phyloP scores from a whole-genome alignment of 2,329 filamentous ascomycete genomes.

The Endocalyx cinctus region DNA sequence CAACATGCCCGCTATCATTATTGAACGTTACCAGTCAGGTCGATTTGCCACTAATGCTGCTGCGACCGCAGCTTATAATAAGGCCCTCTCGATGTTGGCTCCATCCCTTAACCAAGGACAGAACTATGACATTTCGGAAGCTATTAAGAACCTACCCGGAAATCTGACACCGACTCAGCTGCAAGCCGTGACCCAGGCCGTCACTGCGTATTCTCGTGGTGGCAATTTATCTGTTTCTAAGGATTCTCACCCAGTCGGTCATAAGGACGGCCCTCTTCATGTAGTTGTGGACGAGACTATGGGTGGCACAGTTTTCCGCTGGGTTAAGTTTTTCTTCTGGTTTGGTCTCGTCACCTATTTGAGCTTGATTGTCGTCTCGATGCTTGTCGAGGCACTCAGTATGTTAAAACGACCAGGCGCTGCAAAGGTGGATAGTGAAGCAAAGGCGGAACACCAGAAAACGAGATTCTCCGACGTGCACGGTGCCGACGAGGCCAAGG shows the following conservation, averaged over 20 bases:
- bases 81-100: conserved; percentile 55
- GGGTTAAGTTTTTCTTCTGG: conserved; percentile 79
- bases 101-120: conserved; percentile 25
- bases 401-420: conserved; percentile 74
- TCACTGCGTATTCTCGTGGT: conserved; percentile 67
- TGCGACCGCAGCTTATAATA: conserved; percentile 74
- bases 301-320: conserved; percentile 76
- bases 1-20: conserved; percentile 88
- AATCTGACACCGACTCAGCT: conserved; percentile 57
- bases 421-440: conserved; percentile 70
- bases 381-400: conserved; percentile 77
- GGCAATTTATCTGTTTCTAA: conserved; percentile 57
- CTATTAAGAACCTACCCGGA: conserved; percentile 30
- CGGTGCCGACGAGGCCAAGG: conserved; percentile 96
- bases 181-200: conserved; percentile 76
- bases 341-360: conserved; percentile 79
- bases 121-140: conserved; percentile 16
- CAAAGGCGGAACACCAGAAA: conserved; percentile 87
- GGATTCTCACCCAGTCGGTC: conserved; percentile 54
- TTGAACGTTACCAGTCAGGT: conserved; percentile 84
- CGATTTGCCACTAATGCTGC: conserved; percentile 76
- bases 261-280: conserved; percentile 82
- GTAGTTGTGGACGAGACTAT: conserved; percentile 92
- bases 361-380: conserved; percentile 70
- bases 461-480: conserved; percentile 92